A percentile compares a stretch with the other conserved stretches of the same genome.
These are phyloP conservation scores for Colletotrichum sublineola DNA, from an alignment of 2,329 filamentous ascomycete species.

Conservation along the genomic window DNA sequence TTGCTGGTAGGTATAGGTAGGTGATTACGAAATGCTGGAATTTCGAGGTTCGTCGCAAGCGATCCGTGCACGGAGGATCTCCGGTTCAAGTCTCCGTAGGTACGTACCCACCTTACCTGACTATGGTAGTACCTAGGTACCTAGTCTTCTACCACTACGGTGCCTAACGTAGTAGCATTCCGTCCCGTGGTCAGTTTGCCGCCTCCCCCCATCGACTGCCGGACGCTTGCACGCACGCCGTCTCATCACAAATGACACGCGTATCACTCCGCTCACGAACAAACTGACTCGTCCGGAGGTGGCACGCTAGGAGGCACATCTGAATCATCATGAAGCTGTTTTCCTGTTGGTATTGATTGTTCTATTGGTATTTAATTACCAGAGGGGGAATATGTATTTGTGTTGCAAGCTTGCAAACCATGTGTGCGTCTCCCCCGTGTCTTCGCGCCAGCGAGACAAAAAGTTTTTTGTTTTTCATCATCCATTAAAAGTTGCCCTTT, in stretches of 20 bases:
- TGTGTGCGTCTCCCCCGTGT: neutral
- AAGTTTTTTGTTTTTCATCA: conserved; percentile 7
- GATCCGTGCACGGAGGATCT: neutral
- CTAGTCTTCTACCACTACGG: no score
- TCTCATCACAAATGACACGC: neutral
- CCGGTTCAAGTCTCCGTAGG: neutral
- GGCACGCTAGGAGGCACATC: neutral
- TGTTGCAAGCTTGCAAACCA: conserved; percentile 22
- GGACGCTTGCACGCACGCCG: neutral
- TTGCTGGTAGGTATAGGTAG: no score
- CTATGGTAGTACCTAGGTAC: neutral
- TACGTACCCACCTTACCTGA: neutral
- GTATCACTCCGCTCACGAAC: no score
- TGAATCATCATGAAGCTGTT: neutral
- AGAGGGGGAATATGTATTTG: neutral
- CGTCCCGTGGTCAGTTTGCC: neutral
- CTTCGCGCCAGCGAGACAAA: conserved; percentile 4
- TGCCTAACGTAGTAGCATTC: neutral
- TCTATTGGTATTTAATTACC: conserved; percentile 24
- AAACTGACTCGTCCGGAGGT: neutral
- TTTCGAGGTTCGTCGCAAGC: conserved; percentile 15
- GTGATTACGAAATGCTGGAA: conserved; percentile 6
- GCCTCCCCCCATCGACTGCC: neutral
- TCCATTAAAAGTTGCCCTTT: conserved; percentile 31
- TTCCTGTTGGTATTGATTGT: conserved; percentile 15